These are phyloP conservation scores for Phlegmacium glaucopus DNA, from an alignment of 768 basidiomycete species.

Conservation along the genomic window DNA sequence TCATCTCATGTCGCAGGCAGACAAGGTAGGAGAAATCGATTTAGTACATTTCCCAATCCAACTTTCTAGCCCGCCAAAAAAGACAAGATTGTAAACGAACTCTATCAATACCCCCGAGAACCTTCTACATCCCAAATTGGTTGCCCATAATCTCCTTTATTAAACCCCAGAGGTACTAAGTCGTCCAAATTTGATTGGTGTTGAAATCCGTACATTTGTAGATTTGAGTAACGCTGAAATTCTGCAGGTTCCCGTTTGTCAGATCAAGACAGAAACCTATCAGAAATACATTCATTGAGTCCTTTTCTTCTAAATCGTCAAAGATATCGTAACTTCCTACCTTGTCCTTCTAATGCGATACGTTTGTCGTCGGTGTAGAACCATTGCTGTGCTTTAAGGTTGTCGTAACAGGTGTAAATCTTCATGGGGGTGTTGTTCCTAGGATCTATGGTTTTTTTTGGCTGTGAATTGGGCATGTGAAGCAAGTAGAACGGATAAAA, in stretches of 20 bases:
- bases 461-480: background rate
- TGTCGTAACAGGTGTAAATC: slow-evolving; percentile 21
- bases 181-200: slow-evolving; percentile 17
- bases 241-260: slow-evolving; percentile 9
- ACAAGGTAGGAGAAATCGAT: no score
- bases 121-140: no score
- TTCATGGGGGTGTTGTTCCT: slow-evolving; percentile 18
- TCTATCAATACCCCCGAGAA: no score
- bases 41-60: no score
- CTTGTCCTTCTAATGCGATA: slow-evolving; percentile 16
- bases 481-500: background rate
- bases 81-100: no score
- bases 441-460: slow-evolving; percentile 13
- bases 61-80: no score
- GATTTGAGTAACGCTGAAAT: slow-evolving; percentile 15
- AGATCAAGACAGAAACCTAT: slow-evolving; percentile 18
- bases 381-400: slow-evolving; percentile 21
- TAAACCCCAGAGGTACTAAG: background rate
- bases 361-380: slow-evolving; percentile 23
- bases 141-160: no score
- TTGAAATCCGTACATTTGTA: slow-evolving; percentile 14
- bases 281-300: no score
- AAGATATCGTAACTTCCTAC: slow-evolving; percentile 2
- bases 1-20: no score
- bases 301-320: no score